Evolutionary conservation across 805 yeast genomes (phyloP), one percentile per base, ranked within the genome.

Genomic region (Hanseniaspora lindneri): DNA sequence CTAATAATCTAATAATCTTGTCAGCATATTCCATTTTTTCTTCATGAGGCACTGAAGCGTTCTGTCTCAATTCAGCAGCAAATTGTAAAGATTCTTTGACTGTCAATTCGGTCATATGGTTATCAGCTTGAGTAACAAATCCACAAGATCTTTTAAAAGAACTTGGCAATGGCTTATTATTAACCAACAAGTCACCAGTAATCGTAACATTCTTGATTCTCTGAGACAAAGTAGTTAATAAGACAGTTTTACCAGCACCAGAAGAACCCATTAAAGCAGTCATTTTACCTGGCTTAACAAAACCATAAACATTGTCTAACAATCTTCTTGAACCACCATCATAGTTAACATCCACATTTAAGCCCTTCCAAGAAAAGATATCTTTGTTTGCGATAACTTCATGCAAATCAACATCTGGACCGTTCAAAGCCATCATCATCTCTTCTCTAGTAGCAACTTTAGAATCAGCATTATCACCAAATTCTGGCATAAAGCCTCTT

Each of bases 191-290:
- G 56, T 79, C 82, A 56, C 84, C 83, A 33, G 85, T 73, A 36
- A 82, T 74, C 16, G 76, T 77, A 64, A 89, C 92, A 60, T 74
- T 68, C 37, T 78, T 73, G 48, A 80, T 74, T 62, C 89, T 73
- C 58, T 79, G 83, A 20, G 86, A 79, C 52, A 83, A 70, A 55
- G 80, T 79, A 62, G 82, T 81, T 56, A 83, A 69, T 51, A 82
- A 67, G 2, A 89, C 83, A 23, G 92, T 82, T 59, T 82, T 82
- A 67, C 92, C 92, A 40, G 92, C 92, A 67, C 92, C 92, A 29
- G 89, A 82, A 47, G 80, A 83, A 58, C 92, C 92, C 88, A 82
- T 81, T 51, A 82, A 68, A 4, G 89, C 89, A 36, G 88, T 81
- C 63, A 82, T 69, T 50, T 83, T 80, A 56, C 89, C 89, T 17